Base-by-base conservation (phyloP, 2,329 filamentous ascomycete species). In the Neofusicoccum parvum region DNA sequence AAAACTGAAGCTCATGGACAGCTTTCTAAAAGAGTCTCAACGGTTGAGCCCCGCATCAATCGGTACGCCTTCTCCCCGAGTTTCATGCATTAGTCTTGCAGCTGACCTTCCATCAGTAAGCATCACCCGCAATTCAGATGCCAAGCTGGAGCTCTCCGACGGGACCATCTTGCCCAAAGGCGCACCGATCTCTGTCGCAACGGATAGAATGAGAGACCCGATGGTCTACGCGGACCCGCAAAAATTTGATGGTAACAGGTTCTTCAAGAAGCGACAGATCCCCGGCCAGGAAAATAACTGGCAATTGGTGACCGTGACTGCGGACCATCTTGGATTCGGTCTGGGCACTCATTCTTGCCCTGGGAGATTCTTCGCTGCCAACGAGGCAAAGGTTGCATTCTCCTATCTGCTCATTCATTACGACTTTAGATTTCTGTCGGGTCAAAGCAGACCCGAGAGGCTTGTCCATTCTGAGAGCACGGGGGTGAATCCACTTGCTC, bases 161-260 rank as follows among this genome's bases (percentile, higher is more conserved):
- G 72, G 73, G 53, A 69, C 68, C 20, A 53, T 67, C 23, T 62
- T 77, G 5, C 73, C 69, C 2, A 67, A 67, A 20, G 70, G 71
- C 27, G 43, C 62, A 9, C 46, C 62, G 5, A 66, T 71, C 12
- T 49, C 67, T 11, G 51, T 69, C 7, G 41, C 54, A 27, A 12
- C 46, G 6, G n/a, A 32, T 17, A 54, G 43, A 11, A 53, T 67
- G 63, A 7, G 11, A 5, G 45, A 70, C 65, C 50, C 67, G 1
- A 17, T 49, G 3, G 36, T 67, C 15, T 68, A 67, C 34, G 20
- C 46, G 1, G 17, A 69, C 3, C 67, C 71, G 2, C 48, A 67
- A 1, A 49, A 39, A 17, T 71, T 66, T 50, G 66, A 71, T 23
- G 59, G 20, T 3, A 62, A 65, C 45, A 67, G 70, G 12, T 72